These are phyloP conservation scores for Wickerhamomyces sydowiorum DNA, from an alignment of 805 yeast species.

Conservation along the genomic window DNA sequence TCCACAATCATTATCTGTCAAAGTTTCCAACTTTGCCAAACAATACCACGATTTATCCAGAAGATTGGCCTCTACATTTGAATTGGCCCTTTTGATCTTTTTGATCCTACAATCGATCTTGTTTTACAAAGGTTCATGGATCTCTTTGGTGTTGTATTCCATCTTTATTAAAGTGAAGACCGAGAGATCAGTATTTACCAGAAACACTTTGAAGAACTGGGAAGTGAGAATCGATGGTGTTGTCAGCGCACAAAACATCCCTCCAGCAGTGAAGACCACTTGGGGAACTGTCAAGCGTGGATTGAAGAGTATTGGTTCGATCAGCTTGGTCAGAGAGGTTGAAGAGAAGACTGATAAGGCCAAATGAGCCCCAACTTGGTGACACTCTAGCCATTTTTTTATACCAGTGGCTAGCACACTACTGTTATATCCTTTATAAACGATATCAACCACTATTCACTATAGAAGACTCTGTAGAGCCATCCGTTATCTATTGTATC, in stretches of 20 bases:
- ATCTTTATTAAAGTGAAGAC: conserved; percentile 71
- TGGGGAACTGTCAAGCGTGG: conserved; percentile 44
- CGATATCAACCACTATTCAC: too few species aligned
- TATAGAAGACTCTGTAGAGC: too few species aligned
- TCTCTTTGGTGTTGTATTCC: conserved; percentile 47
- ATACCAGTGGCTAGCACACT: too few species aligned
- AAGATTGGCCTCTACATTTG: conserved; percentile 54
- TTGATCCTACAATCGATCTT: conserved; percentile 47
- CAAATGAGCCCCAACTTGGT: too few species aligned
- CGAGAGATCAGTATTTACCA: conserved; percentile 70
- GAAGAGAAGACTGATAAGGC: conserved; percentile 7
- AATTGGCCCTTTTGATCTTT: conserved; percentile 37
- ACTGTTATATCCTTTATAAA: too few species aligned
- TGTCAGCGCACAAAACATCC: conserved; percentile 46
- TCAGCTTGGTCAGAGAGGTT: conserved; percentile 11
- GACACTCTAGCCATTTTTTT: too few species aligned
- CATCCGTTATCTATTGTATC: too few species aligned
- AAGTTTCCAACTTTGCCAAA: conserved; percentile 39
- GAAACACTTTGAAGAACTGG: conserved; percentile 58
- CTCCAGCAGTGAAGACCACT: conserved; percentile 38
- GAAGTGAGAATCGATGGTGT: conserved; percentile 63
- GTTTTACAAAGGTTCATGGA: conserved; percentile 60
- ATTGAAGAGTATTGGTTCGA: conserved; percentile 15
- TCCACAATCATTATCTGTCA: conserved; percentile 18
- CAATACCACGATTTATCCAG: conserved; percentile 54